Evolutionary conservation across 768 basidiomycete species (phyloP), one percentile per base, ranked within the genome.

Genomic region (Boletus subparvulus): DNA sequence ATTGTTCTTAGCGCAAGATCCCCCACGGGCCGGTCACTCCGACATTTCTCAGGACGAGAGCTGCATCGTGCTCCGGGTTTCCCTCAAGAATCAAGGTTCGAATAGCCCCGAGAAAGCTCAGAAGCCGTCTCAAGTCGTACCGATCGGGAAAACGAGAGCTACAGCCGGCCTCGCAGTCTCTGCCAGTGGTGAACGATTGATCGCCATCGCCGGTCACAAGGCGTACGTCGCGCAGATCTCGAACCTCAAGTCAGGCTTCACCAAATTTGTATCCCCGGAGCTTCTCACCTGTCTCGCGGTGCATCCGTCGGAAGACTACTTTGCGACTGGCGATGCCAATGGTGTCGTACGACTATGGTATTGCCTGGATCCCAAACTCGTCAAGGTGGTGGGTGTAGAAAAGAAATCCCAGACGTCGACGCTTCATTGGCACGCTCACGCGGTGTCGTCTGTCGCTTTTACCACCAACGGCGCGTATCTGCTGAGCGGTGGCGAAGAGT

Each of bases 371-470:
- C 82, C 88, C 64, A 77, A 77, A 24, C 67, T 80, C 26, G 67
- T 73, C 33, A 80, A 80, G 64, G 78, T 78, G 41, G 77, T 78
- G 36, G 85, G 84, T 16, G 81, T 88, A 35, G 90, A 89, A 71
- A 91, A 88, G 71, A 85, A 83, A 54, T 83, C 93, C 1, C 89
- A 92, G 65, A 95, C 93, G 1, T 87, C 91, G 4, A 82, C 85
- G 6, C 73, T 98, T 50, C 96, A 98, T 73, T 99, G 97, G 97
- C 97, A 99, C 68, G 90, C 96, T 3, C 96, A 98, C 69, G 83
- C 93, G 4, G 91, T 98, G 17, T 86, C 90, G 4, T 87, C 92
- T 1, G 70, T 99, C 28, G 78, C 86, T 0, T 99, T 98, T 71
- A 91, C 94, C 0, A 73, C 86, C 13, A 94, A 96, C 61, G 97